phyloP scores from a whole-genome alignment of 345 rosid genomes.

The Eucalyptus rudis region DNA sequence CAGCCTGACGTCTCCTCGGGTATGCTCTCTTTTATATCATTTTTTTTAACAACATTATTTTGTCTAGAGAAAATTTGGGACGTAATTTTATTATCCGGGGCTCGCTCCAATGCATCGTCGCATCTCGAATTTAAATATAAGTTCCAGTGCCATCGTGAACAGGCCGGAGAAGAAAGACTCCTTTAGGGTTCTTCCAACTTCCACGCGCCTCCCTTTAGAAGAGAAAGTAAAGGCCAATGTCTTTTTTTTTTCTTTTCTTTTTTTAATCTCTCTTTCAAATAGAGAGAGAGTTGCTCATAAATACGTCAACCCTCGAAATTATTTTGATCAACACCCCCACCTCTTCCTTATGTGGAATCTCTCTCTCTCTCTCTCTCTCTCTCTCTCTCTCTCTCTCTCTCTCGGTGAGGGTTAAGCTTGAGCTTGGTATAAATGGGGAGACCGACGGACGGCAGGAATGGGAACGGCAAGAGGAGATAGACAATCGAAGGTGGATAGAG shows the following conservation, averaged over 20 bases:
- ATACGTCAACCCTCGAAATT: neutral
- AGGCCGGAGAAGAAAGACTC: neutral
- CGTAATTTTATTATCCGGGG: neutral
- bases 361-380: neutral
- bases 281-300: neutral
- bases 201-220: neutral
- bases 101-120: neutral
- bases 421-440: neutral
- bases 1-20: neutral
- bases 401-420: neutral
- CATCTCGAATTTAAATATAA: neutral
- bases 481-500: neutral
- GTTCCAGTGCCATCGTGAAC: neutral
- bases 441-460: neutral
- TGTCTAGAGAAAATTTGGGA: neutral
- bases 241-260: neutral
- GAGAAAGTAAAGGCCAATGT: neutral
- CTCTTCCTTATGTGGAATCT: neutral
- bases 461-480: neutral
- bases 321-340: neutral
- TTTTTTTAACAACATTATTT: neutral
- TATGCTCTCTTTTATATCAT: neutral
- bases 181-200: neutral
- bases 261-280: neutral
- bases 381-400: neutral